Percentiles rank a stretch among this genome's conserved stretches.
Conservation (phyloP, 768 basidiomycete genomes). For the Suillus paluster region DNA sequence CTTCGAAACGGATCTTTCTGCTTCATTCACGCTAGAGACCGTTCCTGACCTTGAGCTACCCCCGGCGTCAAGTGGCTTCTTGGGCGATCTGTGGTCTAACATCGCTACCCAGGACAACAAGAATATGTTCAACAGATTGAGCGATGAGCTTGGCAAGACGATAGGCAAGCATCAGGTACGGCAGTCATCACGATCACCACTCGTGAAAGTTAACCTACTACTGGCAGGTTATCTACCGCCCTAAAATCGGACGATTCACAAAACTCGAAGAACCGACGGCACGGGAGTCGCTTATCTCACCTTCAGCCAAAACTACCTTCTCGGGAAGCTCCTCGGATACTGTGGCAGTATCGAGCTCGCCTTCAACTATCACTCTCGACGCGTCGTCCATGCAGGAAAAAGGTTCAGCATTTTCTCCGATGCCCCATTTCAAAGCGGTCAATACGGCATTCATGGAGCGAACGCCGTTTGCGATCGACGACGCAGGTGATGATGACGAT, state of each 20-base stretch:
- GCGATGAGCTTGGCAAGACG: conserved; percentile 92
- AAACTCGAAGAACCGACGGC: conserved; percentile 86
- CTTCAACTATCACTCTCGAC: conserved; percentile 58
- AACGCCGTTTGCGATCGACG: conserved; percentile 96
- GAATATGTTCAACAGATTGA: conserved; percentile 90
- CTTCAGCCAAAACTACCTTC: conserved; percentile 60
- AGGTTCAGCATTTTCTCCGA: conserved; percentile 46
- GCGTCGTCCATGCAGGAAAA: conserved; percentile 27
- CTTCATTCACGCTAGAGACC: conserved; percentile 81
- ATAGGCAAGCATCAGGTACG: conserved; percentile 90
- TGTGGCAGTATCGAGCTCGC: conserved; percentile 35
- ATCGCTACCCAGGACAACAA: conserved; percentile 92
- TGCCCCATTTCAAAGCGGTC: conserved; percentile 74
- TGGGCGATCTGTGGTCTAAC: conserved; percentile 87
- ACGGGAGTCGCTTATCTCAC: conserved; percentile 83
- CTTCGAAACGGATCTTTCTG: conserved; percentile 90
- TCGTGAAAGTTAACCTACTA: conserved; percentile 6
- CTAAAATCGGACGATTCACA: conserved; percentile 86
- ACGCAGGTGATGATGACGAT: conserved; percentile 82
- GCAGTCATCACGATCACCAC: background rate
- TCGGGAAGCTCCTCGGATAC: conserved; percentile 36
- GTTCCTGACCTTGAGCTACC: conserved; percentile 71
- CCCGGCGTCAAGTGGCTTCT: conserved; percentile 59
- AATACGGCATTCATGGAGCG: conserved; percentile 88
- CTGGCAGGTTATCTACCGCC: conserved; percentile 67